Evolutionary conservation across 139 green algal species (phyloP), one percentile per base, ranked within the genome.

Genomic region (Eudorina sp.): DNA sequence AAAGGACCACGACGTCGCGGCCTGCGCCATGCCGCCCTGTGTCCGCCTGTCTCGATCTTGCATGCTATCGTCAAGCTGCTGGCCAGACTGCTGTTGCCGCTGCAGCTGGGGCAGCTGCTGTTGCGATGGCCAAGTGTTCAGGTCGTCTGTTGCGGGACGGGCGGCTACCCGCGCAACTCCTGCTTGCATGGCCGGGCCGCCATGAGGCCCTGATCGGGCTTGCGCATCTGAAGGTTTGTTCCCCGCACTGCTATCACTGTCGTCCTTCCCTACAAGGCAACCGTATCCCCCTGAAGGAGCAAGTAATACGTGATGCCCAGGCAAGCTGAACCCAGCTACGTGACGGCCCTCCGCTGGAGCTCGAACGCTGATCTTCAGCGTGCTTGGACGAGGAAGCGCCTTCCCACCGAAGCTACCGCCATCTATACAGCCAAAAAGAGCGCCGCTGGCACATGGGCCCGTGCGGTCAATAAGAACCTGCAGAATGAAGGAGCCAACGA

Each of bases 391-490:
- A 4, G 51, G 53, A 36, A 45, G 36, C 18, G 36, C 29, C 7
- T 34, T 51, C 45, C 73, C 46, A 21, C 34, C 13, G n/a, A 38
- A 14, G 11, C 38, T 25, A 53, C 36, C 5, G 13, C 6, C 45
- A 0, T 58, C 53, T 27, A 51, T 69, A 16, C 51, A 55, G 34
- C 77, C 77, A 40, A 70, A 58, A 23, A 58, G 18, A 19, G 40
- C 1, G 23, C 19, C 38, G 14, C 3, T 38, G 0, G 0, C 9
- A 4, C 41, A 19, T 5, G 9, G 46, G n/a, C 75, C 31, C n/a
- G n/a, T n/a, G 21, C 36, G 77, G 53, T 84, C 77, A 23, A 84
- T 53, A 23, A 84, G 51, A 53, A 83, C 75, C 74, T 83, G 74
- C 74, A 11, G 25, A 53, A 11, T 9, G 19, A 48, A 21, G 6